phyloP scores from a whole-genome alignment of 2,329 filamentous ascomycete species.

The Madurella mycetomatis region DNA sequence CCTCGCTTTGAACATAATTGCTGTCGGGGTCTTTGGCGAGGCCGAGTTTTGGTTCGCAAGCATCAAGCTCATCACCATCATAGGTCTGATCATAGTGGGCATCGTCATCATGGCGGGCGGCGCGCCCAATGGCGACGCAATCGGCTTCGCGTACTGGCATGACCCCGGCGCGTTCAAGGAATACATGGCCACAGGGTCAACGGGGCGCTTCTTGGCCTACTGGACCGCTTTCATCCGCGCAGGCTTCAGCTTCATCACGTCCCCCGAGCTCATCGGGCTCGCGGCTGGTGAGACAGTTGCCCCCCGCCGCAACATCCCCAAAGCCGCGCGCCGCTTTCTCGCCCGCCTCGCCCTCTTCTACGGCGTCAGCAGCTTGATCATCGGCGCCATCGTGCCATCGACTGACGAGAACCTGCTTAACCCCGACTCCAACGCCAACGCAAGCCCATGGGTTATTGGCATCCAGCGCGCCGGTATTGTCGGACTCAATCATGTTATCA shows the following conservation, averaged over 20 bases:
- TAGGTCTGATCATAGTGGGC: slow-evolving; percentile 53
- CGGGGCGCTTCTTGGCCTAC: slow-evolving; percentile 54
- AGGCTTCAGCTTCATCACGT: slow-evolving; percentile 59
- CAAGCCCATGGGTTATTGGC: slow-evolving; percentile 62
- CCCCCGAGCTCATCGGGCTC: slow-evolving; percentile 56
- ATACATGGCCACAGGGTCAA: slow-evolving; percentile 42
- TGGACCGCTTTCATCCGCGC: slow-evolving; percentile 55
- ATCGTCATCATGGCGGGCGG: slow-evolving; percentile 55
- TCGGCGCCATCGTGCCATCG: slow-evolving; percentile 60
- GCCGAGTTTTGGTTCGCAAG: slow-evolving; percentile 59
- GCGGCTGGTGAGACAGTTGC: slow-evolving; percentile 62
- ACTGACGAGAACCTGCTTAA: slow-evolving; percentile 56
- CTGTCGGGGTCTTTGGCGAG: slow-evolving; percentile 55
- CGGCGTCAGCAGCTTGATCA: slow-evolving; percentile 56
- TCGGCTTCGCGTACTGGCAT: slow-evolving; percentile 49
- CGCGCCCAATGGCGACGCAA: slow-evolving; percentile 44
- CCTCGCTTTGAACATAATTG: slow-evolving; percentile 52
- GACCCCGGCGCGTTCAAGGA: slow-evolving; percentile 45
- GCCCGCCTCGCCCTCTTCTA: slow-evolving; percentile 62
- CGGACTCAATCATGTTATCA: slow-evolving; percentile 62
- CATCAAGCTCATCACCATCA: slow-evolving; percentile 56
- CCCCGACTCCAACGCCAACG: slow-evolving; percentile 52
- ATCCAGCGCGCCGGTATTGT: slow-evolving; percentile 63
- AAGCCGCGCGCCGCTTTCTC: slow-evolving; percentile 58
- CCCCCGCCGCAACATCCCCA: slow-evolving; percentile 62